A percentile compares a stretch with the other conserved stretches of the same genome.
These are phyloP conservation scores for Rusavskia elegans DNA, from an alignment of 495 filamentous ascomycete genomes.

Conservation along the genomic window DNA sequence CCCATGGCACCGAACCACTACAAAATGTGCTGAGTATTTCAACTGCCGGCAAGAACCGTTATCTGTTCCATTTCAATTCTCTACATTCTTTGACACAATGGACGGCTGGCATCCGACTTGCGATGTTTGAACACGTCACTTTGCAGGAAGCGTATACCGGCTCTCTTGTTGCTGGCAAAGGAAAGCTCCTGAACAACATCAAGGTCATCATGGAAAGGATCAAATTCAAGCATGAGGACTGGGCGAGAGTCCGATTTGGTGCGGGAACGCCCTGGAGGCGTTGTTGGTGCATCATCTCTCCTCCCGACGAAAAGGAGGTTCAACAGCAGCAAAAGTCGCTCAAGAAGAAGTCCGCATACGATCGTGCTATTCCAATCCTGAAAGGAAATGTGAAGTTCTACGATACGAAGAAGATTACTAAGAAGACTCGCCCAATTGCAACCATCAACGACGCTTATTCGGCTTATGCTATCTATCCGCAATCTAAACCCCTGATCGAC, in stretches of 20 bases:
- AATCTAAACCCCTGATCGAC: conserved; percentile 83
- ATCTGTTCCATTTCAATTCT: conserved; percentile 90
- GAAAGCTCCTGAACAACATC: conserved; percentile 75
- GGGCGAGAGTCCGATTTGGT: conserved; percentile 90
- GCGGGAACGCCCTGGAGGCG: conserved; percentile 92
- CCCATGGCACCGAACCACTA: conserved; percentile 55
- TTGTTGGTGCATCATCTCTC: conserved; percentile 88
- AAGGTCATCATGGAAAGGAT: conserved; percentile 67
- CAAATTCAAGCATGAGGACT: conserved; percentile 67
- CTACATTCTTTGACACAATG: conserved; percentile 86
- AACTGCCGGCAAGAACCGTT: conserved; percentile 88
- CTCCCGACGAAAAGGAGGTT: conserved; percentile 82
- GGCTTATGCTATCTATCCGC: conserved; percentile 89
- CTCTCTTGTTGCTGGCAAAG: conserved; percentile 88
- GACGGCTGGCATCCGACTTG: conserved; percentile 85
- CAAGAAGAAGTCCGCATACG: conserved; percentile 78
- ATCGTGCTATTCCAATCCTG: conserved; percentile 46
- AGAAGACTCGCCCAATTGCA: conserved; percentile 79
- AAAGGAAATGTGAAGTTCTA: conserved; percentile 92
- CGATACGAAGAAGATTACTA: conserved; percentile 71
- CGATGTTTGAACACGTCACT: conserved; percentile 88
- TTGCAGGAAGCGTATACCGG: conserved; percentile 96
- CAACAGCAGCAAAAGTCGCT: conserved; percentile 65
- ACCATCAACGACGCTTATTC: conserved; percentile 82
- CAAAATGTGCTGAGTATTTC: conserved; percentile 92